Base-by-base conservation (phyloP, 2,329 filamentous ascomycete species). In the Apiospora phragmitis region DNA sequence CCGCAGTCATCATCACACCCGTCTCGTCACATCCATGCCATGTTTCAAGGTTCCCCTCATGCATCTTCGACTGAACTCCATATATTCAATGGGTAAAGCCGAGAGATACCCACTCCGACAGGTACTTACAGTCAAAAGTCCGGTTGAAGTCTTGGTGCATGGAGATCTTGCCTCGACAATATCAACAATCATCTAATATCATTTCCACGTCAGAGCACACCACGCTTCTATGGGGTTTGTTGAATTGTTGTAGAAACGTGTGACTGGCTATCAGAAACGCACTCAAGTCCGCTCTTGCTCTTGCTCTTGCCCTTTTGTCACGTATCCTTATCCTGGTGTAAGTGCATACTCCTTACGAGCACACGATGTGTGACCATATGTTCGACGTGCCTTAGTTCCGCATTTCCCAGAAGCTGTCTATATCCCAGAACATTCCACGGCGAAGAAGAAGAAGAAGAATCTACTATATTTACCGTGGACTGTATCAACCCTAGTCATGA, bases 131-230 rank as follows among this genome's bases (percentile, higher is more conserved):
- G 32, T 38, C 55, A 47, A 21, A 55, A 55, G 26, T 32, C 26
- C 24, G 49, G 49, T 32, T 55, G 26, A 55, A 62, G 55, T 14
- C 29, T 55, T 38, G 55, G 29, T 38, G 55, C 32, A 35, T 62
- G 32, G 55, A 62, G 55, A 62, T 62, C 51, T 59, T 29, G 51
- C 21, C 51, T 35, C 51, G 55, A 62, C 11, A 38, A 24, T 38
- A 62, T 62, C 51, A 62, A 35, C 29, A 62, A 35, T 62, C 51
- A 35, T 62, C 73, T 75, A 73, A 55, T 29, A 51, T 51, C 66
- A 68, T 49, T 49, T 21, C 43, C 42, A 47, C 21, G 66, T 41
- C 66, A 45, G 43, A 68, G 12, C 66, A 68, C 66, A 68, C 43
- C 66, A 74, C 71, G 72, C 26, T 5, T 55, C 24, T 35, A 59